Evolutionary conservation across 306 rosid genomes (phyloP).

Genomic region (Sicyos edulis): DNA sequence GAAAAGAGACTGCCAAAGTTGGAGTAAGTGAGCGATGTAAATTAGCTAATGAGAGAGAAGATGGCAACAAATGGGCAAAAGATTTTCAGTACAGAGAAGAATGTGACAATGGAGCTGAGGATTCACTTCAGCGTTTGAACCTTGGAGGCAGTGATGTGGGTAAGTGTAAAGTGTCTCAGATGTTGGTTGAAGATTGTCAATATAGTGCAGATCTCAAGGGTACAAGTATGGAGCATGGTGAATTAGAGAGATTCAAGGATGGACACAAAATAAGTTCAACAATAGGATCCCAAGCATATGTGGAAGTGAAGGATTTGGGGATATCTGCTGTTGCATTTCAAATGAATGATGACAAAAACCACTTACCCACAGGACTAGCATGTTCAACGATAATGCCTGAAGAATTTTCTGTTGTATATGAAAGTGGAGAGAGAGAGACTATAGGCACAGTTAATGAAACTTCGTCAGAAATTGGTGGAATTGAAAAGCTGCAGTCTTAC

Average conservation of each 20-base stretch:
- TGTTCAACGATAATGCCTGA: conserved; percentile 26
- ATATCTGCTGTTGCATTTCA: conserved; percentile 26
- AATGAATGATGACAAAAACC: conserved; percentile 25
- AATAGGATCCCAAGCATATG: conserved; percentile 24
- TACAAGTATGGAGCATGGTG: conserved; percentile 25
- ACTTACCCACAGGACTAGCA: conserved; percentile 27
- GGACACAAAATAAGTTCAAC: conserved; percentile 26
- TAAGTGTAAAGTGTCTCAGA: conserved; percentile 26
- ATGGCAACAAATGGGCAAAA: no score
- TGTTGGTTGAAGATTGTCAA: conserved; percentile 26
- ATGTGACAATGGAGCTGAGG: conserved; percentile 18
- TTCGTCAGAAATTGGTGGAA: conserved; percentile 30
- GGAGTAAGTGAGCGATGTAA: no score
- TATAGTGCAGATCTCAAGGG: conserved; percentile 24
- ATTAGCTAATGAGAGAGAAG: no score
- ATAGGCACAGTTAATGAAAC: conserved; percentile 27
- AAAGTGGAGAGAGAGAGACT: conserved; percentile 24
- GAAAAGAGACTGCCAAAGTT: no score
- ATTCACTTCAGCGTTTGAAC: conserved; percentile 32
- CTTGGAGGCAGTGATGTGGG: conserved; percentile 25
- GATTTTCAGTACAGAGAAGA: no score
- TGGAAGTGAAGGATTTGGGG: conserved; percentile 26
- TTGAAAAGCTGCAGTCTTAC: conserved; percentile 25
- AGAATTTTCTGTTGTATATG: conserved; percentile 31
- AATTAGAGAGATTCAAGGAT: conserved; percentile 20